Evolutionary conservation across 2,329 filamentous ascomycete species (phyloP).

Genomic region (Cordyceps cicadae): DNA sequence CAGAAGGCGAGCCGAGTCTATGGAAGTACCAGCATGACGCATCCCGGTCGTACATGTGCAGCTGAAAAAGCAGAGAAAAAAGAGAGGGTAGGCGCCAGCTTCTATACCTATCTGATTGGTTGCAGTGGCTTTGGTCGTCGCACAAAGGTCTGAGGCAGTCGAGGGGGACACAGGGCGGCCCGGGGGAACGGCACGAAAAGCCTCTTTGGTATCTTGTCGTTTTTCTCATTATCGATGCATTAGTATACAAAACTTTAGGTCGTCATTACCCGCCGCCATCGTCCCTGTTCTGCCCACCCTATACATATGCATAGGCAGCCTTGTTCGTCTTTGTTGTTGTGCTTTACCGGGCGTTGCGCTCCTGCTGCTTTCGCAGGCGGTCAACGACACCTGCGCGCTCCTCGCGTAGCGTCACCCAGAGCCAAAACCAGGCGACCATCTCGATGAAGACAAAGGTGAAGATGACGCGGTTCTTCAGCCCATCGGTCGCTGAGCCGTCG

Average conservation of each 20-base stretch:
- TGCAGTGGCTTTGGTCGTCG: not conserved
- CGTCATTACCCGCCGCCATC: not conserved
- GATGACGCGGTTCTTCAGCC: constrained; percentile 73
- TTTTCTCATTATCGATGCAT: not conserved
- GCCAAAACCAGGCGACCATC: constrained; percentile 81
- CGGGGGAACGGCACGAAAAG: not conserved
- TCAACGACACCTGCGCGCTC: constrained; percentile 41
- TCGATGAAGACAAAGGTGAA: constrained; percentile 83
- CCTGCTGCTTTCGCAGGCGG: constrained; percentile 28
- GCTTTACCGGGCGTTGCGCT: not conserved
- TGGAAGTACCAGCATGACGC: no score
- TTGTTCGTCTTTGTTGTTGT: not conserved
- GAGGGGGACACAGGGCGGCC: not conserved
- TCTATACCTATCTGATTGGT: not conserved
- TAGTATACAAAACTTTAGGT: not conserved
- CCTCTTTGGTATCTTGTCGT: not conserved
- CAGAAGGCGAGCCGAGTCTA: no score
- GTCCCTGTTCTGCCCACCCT: no score
- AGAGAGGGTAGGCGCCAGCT: not conserved
- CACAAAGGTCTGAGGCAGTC: not conserved
- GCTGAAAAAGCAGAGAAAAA: not conserved
- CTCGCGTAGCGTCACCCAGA: constrained; percentile 61
- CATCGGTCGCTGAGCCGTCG: constrained; percentile 48
- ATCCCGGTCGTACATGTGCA: not conserved
- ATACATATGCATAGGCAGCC: not conserved